These are phyloP conservation scores for Cladophialophora immunda DNA, from an alignment of 2,329 filamentous ascomycete species.

Conservation along the genomic window DNA sequence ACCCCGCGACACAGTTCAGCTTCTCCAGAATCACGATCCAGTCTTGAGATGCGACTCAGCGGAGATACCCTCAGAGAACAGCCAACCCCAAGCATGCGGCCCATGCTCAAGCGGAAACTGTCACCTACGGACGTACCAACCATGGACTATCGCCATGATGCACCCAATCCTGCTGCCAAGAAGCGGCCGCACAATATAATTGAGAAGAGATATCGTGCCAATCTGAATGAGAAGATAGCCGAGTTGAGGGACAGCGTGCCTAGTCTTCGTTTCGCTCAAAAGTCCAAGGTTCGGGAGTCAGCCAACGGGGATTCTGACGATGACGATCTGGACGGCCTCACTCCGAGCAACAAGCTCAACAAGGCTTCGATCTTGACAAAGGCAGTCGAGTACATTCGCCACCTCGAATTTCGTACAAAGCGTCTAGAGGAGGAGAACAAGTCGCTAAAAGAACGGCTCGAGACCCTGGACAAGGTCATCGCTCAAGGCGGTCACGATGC, in stretches of 20 bases:
- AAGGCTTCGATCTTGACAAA: slow-evolving; percentile 97
- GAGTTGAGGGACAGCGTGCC: slow-evolving; percentile 91
- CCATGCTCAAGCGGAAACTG: slow-evolving; percentile 73
- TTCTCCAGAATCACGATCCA: slow-evolving; percentile 39
- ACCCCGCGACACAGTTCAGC: slow-evolving; percentile 42
- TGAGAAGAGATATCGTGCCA: slow-evolving; percentile 94
- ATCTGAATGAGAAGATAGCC: slow-evolving; percentile 96
- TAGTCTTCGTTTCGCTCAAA: slow-evolving; percentile 83
- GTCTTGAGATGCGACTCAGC: slow-evolving; percentile 38
- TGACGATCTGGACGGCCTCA: slow-evolving; percentile 81
- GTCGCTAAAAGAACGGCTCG: slow-evolving; percentile 78
- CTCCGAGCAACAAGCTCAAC: slow-evolving; percentile 92
- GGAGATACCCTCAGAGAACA: slow-evolving; percentile 40
- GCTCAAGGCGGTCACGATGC: slow-evolving; percentile 50
- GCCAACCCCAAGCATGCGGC: slow-evolving; percentile 27
- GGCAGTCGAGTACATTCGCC: slow-evolving; percentile 93
- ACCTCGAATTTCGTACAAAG: slow-evolving; percentile 89
- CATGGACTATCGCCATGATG: slow-evolving; percentile 70
- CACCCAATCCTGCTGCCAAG: slow-evolving; percentile 68
- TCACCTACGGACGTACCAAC: slow-evolving; percentile 63
- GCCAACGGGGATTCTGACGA: slow-evolving; percentile 75
- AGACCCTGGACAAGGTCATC: slow-evolving; percentile 76
- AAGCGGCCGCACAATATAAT: slow-evolving; percentile 99
- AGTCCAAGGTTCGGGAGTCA: slow-evolving; percentile 62
- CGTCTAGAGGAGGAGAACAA: slow-evolving; percentile 82